Evolutionary conservation across 2,329 filamentous ascomycete species (phyloP).

Genomic region (Keithomyces neogunnii): DNA sequence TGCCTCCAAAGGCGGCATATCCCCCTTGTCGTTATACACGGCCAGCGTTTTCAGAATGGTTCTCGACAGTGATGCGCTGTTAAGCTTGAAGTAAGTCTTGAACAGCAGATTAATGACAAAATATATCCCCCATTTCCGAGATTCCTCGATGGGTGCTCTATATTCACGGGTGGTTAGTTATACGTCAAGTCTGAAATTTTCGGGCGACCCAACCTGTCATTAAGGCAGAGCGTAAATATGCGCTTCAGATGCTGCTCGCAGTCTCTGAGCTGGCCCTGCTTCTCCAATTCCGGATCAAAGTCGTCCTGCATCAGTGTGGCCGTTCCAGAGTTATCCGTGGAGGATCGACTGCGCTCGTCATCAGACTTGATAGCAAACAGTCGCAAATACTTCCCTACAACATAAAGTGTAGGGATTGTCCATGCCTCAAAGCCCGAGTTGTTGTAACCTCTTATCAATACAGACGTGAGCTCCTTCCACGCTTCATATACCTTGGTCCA

Average conservation of each 20-base stretch:
- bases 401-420: slow-evolving; percentile 87
- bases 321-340: slow-evolving; percentile 26
- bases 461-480: slow-evolving; percentile 78
- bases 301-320: slow-evolving; percentile 63
- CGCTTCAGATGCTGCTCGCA: slow-evolving; percentile 84
- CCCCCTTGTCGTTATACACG: slow-evolving; percentile 59
- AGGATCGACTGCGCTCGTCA: slow-evolving; percentile 45
- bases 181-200: neutral
- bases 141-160: slow-evolving; percentile 76
- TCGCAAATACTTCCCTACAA: slow-evolving; percentile 76
- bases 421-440: slow-evolving; percentile 72
- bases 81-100: slow-evolving; percentile 97
- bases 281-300: slow-evolving; percentile 65
- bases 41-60: slow-evolving; percentile 80
- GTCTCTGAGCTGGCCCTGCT: slow-evolving; percentile 82
- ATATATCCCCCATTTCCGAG: slow-evolving; percentile 97
- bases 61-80: slow-evolving; percentile 79
- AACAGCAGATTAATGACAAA: slow-evolving; percentile 90
- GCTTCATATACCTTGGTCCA: slow-evolving; percentile 79
- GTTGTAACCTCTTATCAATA: slow-evolving; percentile 73
- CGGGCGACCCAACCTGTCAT: slow-evolving; percentile 59
- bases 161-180: slow-evolving; percentile 1
- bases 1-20: slow-evolving; percentile 69
- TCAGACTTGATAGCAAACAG: slow-evolving; percentile 89
- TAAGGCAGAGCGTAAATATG: slow-evolving; percentile 84